These are phyloP conservation scores for Sugiyamaella lignohabitans DNA, from an alignment of 805 yeast species.

Conservation along the genomic window DNA sequence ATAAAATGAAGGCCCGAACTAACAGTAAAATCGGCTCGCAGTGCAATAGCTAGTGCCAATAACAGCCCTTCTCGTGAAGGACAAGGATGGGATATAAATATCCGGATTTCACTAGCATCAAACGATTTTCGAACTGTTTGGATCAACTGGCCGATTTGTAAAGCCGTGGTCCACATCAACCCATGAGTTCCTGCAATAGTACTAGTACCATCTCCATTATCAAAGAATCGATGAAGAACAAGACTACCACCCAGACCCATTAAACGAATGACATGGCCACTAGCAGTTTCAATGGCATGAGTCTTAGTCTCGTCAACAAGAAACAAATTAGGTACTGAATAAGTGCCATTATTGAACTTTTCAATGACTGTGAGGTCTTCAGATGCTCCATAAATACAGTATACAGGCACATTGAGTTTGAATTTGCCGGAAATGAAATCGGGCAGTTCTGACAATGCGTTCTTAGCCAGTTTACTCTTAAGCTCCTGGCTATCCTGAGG, in stretches of 20 bases:
- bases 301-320: constrained; percentile 54
- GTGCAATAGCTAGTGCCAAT: constrained; percentile 57
- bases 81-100: constrained; percentile 63
- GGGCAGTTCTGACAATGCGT: constrained; percentile 47
- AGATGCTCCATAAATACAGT: constrained; percentile 68
- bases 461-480: constrained; percentile 36
- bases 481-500: constrained; percentile 49
- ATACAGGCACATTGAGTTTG: constrained; percentile 53
- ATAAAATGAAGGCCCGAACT: constrained; percentile 69
- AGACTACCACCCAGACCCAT: constrained; percentile 71
- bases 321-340: constrained; percentile 49
- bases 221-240: constrained; percentile 60
- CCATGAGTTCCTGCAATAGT: constrained; percentile 57
- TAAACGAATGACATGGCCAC: constrained; percentile 45
- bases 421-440: constrained; percentile 41
- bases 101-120: constrained; percentile 44
- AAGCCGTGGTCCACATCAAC: constrained; percentile 64
- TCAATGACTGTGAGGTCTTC: constrained; percentile 67
- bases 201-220: constrained; percentile 47
- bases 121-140: constrained; percentile 40
- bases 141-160: constrained; percentile 63
- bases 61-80: constrained; percentile 64
- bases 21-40: constrained; percentile 66
- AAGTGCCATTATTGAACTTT: constrained; percentile 50
- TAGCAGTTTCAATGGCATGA: constrained; percentile 37